Evolutionary conservation across 495 filamentous ascomycete species (phyloP).

Genomic region (Cercophora samala): DNA sequence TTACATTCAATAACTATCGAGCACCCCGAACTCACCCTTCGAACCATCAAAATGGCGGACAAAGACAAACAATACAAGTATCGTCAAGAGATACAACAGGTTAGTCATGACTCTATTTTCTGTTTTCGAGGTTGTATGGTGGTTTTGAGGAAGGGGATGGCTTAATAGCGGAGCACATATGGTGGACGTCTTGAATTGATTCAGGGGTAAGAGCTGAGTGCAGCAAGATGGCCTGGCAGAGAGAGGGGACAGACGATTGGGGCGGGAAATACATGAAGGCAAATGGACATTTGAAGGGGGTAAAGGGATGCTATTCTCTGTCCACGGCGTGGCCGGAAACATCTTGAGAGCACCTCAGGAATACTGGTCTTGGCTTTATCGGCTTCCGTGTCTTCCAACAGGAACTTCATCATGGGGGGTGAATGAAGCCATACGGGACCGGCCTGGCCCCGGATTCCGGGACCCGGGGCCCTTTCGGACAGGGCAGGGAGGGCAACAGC

Average conservation of each 20-base stretch:
- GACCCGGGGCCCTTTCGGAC: too few relatives aligned
- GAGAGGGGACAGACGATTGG: neutral
- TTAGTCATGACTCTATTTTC: conserved; percentile 38
- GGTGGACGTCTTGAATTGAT: neutral
- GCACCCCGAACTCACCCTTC: neutral
- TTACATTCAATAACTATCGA: neutral
- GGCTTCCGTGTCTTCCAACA: too few relatives aligned
- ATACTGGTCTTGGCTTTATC: too few relatives aligned
- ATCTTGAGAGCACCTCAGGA: too few relatives aligned
- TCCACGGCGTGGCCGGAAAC: too few relatives aligned
- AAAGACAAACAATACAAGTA: conserved; percentile 73
- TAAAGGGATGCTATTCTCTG: too few relatives aligned
- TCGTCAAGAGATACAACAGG: conserved; percentile 92
- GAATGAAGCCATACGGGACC: too few relatives aligned
- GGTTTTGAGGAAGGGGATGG: neutral
- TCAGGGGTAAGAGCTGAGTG: neutral
- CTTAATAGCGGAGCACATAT: neutral
- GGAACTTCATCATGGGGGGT: too few relatives aligned
- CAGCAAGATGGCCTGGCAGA: neutral
- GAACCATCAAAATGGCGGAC: conserved; percentile 51
- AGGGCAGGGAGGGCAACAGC: too few relatives aligned
- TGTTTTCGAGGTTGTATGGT: neutral
- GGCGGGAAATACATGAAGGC: neutral
- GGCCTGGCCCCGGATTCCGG: too few relatives aligned
- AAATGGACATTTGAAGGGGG: neutral